These are phyloP conservation scores for Eucalyptus regnans DNA, from an alignment of 345 rosid species.

Conservation along the genomic window DNA sequence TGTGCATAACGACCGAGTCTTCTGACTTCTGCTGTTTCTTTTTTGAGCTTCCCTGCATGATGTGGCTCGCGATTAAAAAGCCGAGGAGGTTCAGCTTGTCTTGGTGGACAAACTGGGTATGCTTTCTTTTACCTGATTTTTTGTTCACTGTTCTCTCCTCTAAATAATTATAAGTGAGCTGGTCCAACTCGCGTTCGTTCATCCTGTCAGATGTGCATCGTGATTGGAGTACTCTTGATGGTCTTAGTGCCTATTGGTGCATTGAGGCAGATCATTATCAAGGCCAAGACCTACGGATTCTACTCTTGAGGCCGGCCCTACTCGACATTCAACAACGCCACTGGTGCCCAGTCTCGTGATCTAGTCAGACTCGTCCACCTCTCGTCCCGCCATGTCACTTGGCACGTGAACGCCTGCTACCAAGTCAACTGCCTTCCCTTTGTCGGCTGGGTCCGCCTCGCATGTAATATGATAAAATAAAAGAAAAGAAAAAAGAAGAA, in stretches of 20 bases:
- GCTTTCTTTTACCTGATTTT: not conserved
- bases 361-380: not conserved
- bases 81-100: slow-evolving; percentile 42
- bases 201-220: slow-evolving; percentile 55
- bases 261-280: slow-evolving; percentile 45
- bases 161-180: not conserved
- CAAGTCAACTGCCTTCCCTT: too few species aligned
- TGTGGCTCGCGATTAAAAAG: slow-evolving; percentile 47
- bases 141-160: not conserved
- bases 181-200: not conserved
- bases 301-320: slow-evolving; percentile 9
- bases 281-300: slow-evolving; percentile 41
- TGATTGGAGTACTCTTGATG: slow-evolving; percentile 54
- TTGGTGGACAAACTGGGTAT: slow-evolving; percentile 68
- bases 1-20: not conserved
- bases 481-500: too few species aligned
- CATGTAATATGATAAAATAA: too few species aligned
- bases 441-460: too few species aligned
- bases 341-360: too few species aligned
- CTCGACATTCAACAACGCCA: too few species aligned
- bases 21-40: not conserved
- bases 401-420: too few species aligned
- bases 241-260: slow-evolving; percentile 60
- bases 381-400: too few species aligned
- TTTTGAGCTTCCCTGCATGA: slow-evolving; percentile 53